phyloP scores from a whole-genome alignment of 2,329 filamentous ascomycete species.

The Verticillium klebahnii region DNA sequence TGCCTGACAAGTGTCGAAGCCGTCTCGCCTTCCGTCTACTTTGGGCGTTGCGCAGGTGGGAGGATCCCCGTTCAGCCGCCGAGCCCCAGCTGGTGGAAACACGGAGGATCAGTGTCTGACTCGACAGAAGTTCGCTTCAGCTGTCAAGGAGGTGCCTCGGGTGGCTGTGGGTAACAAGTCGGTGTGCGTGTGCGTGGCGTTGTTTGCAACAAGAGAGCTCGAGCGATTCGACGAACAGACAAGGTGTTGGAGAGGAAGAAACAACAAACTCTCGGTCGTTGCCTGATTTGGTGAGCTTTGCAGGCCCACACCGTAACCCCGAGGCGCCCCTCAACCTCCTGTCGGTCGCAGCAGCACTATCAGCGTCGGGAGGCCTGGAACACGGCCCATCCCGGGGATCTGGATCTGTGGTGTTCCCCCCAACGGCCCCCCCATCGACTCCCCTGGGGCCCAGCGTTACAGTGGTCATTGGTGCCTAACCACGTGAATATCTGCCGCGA shows the following conservation, averaged over 20 bases:
- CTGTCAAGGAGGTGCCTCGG: constrained; percentile 1
- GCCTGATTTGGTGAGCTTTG: constrained; percentile 6
- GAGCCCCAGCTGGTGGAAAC: background rate
- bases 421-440: background rate
- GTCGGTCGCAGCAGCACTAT: background rate
- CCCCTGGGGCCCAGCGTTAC: background rate
- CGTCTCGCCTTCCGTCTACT: background rate
- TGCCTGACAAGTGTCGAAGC: background rate
- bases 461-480: background rate
- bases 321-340: background rate
- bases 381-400: background rate
- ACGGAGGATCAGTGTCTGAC: background rate
- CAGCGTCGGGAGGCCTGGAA: background rate
- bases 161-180: background rate
- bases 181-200: background rate
- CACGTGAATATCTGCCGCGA: background rate
- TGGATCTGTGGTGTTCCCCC: background rate
- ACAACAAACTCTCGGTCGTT: constrained; percentile 5
- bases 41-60: background rate
- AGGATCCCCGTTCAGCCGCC: background rate
- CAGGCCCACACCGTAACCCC: background rate
- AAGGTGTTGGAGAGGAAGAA: constrained; percentile 4
- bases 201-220: background rate
- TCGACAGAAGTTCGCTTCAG: background rate
- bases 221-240: background rate